A percentile compares a stretch with the other conserved stretches of the same genome.
These are phyloP conservation scores for Scedosporium minutisporum DNA, from an alignment of 2,329 filamentous ascomycete species.

Conservation along the genomic window DNA sequence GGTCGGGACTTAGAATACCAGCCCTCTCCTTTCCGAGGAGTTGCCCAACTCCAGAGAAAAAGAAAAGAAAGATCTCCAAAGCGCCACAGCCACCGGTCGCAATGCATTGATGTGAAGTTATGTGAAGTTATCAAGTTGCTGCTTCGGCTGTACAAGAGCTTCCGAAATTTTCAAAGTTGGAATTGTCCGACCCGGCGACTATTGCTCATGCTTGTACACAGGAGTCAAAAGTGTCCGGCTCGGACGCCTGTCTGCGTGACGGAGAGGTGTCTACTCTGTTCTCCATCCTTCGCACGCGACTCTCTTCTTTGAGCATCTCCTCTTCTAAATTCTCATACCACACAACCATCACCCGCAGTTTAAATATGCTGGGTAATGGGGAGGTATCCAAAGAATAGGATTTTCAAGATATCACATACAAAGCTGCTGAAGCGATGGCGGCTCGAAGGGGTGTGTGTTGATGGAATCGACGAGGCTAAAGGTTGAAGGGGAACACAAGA, in stretches of 20 bases:
- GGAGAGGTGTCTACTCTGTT: slow-evolving; percentile 7
- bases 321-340: slow-evolving; percentile 4
- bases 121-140: slow-evolving; percentile 1
- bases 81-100: not conserved
- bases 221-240: not conserved
- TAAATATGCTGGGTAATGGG: slow-evolving; percentile 4
- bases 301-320: not conserved
- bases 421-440: slow-evolving; percentile 1
- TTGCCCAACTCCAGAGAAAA: not conserved
- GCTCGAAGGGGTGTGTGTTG: not conserved
- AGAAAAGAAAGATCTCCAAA: not conserved
- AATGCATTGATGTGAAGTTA: not conserved
- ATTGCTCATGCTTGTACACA: not conserved
- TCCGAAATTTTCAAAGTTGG: not conserved
- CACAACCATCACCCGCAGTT: slow-evolving; percentile 2
- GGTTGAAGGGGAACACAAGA: not conserved
- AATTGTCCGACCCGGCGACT: slow-evolving; percentile 2
- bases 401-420: slow-evolving; percentile 7
- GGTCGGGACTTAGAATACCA: not conserved
- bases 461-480: not conserved
- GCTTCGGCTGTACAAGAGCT: not conserved
- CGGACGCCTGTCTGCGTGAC: not conserved
- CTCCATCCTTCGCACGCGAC: slow-evolving; percentile 3
- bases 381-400: slow-evolving; percentile 3
- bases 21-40: not conserved